Conservation (phyloP, 441 rosid genomes). For the Sinapis alba region DNA sequence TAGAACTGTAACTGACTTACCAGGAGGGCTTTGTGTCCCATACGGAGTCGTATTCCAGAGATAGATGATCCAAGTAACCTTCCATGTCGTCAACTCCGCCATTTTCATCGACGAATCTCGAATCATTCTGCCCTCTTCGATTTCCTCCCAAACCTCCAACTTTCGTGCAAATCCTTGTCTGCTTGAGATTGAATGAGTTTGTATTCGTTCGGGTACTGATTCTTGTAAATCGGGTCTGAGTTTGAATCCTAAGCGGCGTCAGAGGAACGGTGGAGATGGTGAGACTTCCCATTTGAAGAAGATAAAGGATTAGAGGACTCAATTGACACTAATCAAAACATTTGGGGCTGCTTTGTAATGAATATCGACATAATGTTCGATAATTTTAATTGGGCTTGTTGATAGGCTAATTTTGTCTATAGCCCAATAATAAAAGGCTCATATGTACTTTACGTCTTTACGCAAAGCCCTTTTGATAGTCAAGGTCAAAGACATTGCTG, state of each 20-base stretch:
- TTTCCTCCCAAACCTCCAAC: constrained; percentile 45
- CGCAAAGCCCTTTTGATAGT: neutral
- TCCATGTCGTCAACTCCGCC: constrained; percentile 54
- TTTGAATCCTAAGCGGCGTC: constrained; percentile 22
- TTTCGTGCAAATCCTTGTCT: constrained; percentile 32
- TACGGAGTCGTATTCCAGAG: constrained; percentile 93
- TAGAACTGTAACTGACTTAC: constrained; percentile 37
- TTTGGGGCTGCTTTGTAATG: constrained; percentile 19
- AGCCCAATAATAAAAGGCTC: neutral
- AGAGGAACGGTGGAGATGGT: constrained; percentile 30
- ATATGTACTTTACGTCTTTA: neutral
- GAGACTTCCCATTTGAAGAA: constrained; percentile 30
- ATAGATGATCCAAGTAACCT: constrained; percentile 71
- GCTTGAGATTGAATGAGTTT: constrained; percentile 10
- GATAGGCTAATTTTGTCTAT: neutral
- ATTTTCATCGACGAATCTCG: constrained; percentile 63
- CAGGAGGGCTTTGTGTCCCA: constrained; percentile 98
- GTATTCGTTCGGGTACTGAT: constrained; percentile 2
- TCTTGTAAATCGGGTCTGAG: constrained; percentile 6
- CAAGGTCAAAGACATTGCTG: neutral
- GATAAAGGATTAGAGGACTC: constrained; percentile 25
- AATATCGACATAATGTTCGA: neutral
- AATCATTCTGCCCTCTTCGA: constrained; percentile 46
- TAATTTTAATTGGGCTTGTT: neutral
- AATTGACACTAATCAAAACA: constrained; percentile 16